Conservation (phyloP, 768 basidiomycete species). For the Rhodotorula kratochvilovae region DNA sequence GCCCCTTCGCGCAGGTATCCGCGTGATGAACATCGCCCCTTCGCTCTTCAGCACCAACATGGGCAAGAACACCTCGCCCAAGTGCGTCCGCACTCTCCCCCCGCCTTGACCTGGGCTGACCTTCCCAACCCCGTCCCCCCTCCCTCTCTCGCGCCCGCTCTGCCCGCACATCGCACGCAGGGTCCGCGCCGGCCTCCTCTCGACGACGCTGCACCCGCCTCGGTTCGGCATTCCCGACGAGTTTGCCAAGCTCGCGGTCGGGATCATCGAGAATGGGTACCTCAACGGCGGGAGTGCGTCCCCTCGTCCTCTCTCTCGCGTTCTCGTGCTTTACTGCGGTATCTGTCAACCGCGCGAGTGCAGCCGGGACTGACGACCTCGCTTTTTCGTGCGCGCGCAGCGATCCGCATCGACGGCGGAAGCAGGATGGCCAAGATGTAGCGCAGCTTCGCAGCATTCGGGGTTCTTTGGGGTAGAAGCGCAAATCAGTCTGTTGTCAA, state of each 20-base stretch:
- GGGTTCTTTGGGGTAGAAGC: too few relatives aligned
- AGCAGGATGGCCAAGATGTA: slow-evolving; percentile 35
- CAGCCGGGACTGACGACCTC: not conserved
- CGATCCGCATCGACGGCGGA: slow-evolving; percentile 34
- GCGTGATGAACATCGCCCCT: slow-evolving; percentile 57
- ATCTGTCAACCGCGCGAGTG: too few relatives aligned
- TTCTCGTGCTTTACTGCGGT: too few relatives aligned
- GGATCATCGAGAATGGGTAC: slow-evolving; percentile 56
- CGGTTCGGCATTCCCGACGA: slow-evolving; percentile 55
- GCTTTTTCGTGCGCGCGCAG: not conserved
- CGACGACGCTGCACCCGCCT: slow-evolving; percentile 47
- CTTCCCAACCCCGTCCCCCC: not conserved
- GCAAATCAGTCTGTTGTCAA: too few relatives aligned
- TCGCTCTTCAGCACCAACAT: slow-evolving; percentile 55
- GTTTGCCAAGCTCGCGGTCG: slow-evolving; percentile 56
- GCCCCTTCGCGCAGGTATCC: slow-evolving; percentile 41
- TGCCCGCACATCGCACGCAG: not conserved
- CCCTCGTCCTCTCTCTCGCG: not conserved
- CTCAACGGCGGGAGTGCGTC: slow-evolving; percentile 52
- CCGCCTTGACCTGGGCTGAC: not conserved
- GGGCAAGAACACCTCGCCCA: slow-evolving; percentile 46
- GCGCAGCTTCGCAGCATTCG: too few relatives aligned
- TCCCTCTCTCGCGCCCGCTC: not conserved
- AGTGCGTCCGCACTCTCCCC: slow-evolving; percentile 24
- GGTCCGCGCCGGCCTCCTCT: slow-evolving; percentile 10